Evolutionary conservation across 257 asterid genomes (phyloP).

Genomic region (Jaltomata sinuosa): DNA sequence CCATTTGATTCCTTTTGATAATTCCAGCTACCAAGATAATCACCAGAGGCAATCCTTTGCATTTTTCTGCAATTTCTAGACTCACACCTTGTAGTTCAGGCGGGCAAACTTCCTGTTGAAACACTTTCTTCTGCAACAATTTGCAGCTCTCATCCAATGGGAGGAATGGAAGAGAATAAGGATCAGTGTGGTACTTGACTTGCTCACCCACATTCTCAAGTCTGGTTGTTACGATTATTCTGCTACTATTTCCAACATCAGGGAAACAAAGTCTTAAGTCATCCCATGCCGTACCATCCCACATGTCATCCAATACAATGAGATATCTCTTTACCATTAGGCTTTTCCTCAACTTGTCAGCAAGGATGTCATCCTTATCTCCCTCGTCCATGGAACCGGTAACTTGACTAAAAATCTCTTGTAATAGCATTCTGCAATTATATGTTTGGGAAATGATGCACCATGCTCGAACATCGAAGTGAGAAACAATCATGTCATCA

Average conservation of each 20-base stretch:
- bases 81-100: not conserved
- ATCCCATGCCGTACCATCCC: constrained; percentile 1
- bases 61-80: not conserved
- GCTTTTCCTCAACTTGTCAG: not conserved
- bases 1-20: not conserved
- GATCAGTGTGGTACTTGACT: not conserved
- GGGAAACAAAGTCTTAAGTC: not conserved
- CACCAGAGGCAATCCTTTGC: not conserved
- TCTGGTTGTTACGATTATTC: not conserved
- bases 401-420: not conserved
- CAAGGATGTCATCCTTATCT: not conserved
- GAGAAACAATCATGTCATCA: not conserved
- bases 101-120: not conserved
- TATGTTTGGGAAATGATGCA: not conserved
- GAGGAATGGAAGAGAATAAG: not conserved
- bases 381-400: not conserved
- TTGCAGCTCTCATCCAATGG: not conserved
- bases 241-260: not conserved
- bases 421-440: not conserved
- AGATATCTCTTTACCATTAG: not conserved
- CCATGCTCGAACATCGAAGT: not conserved
- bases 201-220: not conserved
- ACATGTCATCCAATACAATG: constrained; percentile 1
- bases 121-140: not conserved
- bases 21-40: not conserved